Conservation (phyloP, 164 flowering plant species). For the Stephania yunnanensis region DNA sequence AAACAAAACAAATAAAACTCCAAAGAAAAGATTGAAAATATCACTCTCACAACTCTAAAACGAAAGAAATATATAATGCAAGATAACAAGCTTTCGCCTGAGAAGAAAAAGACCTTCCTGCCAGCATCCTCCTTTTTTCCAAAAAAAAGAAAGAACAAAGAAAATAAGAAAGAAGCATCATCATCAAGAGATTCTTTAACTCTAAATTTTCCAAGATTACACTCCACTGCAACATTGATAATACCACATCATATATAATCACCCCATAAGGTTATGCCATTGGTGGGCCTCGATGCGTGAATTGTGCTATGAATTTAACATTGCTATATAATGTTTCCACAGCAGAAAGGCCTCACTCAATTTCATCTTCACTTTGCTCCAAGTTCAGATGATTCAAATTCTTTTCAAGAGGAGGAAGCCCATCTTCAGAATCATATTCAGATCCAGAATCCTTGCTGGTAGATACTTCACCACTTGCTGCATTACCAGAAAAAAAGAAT, state of each 20-base stretch:
- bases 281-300: not conserved
- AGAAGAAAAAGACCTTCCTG: too few species aligned
- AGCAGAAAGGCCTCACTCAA: constrained; percentile 18
- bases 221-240: not conserved
- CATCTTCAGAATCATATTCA: constrained; percentile 61
- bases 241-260: too few species aligned
- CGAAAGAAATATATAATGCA: too few species aligned
- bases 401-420: constrained; percentile 70
- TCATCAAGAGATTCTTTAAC: not conserved
- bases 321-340: too few species aligned
- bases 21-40: too few species aligned
- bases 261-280: too few species aligned
- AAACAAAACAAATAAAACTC: too few species aligned
- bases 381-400: constrained; percentile 52
- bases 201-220: not conserved
- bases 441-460: constrained; percentile 30
- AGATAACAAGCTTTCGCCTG: too few species aligned
- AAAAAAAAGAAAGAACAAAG: not conserved
- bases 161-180: not conserved
- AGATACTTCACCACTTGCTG: constrained; percentile 20
- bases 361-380: constrained; percentile 42
- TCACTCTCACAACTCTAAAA: too few species aligned
- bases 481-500: not conserved
- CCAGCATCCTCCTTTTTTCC: too few species aligned
- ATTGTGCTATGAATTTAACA: not conserved